Base-by-base conservation (phyloP, 2,329 filamentous ascomycete genomes). In the Leptographium wingfieldii region DNA sequence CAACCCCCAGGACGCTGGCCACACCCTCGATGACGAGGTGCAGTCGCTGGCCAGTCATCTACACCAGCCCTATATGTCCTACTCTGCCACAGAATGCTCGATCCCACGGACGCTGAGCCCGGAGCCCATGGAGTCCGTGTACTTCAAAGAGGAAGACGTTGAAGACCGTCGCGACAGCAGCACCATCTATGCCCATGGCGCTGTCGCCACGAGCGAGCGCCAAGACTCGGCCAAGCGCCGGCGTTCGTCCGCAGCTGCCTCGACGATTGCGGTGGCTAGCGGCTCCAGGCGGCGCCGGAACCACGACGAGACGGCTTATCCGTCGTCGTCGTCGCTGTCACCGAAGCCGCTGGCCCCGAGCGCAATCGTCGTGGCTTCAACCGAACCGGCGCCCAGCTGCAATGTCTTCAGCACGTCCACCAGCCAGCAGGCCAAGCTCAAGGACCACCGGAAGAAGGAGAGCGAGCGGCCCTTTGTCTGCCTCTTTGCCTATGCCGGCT, bases 401-500 rank as follows among this genome's bases (percentile, higher is more conserved):
- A 19, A 16, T 3, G 22, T 12, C n/a, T 55, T 35, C 54, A 9
- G 2, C 29, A 16, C 25, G 1, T 11, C 16, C 12, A 29, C 48
- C 60, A 11, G 11, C 2, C 22, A 11, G 16, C 16, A 2, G 11
- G 1, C 16, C 22, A 16, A 22, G 55, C 75, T 81, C 1, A 71
- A 78, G 57, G 74, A 70, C 52, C 79, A 83, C 68, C 70, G 75
- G 65, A 77, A 77, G 64, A 74, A 74, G 58, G 70, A 77, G 33
- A 82, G 85, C 67, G 77, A 74, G 1, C 78, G 81, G 1, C 79
- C 82, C 0, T 94, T 92, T 68, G 76, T 78, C 22, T 97, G 92
- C 71, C 83, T 89, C 60, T 91, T 96, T 70, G 75, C 80, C 31
- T 84, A 82, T 58, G 94, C 91, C 60, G 88, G 87, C 40, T 97